These are phyloP conservation scores for Scleromitrula shiraiana DNA, from an alignment of 2,329 filamentous ascomycete species.

Conservation along the genomic window DNA sequence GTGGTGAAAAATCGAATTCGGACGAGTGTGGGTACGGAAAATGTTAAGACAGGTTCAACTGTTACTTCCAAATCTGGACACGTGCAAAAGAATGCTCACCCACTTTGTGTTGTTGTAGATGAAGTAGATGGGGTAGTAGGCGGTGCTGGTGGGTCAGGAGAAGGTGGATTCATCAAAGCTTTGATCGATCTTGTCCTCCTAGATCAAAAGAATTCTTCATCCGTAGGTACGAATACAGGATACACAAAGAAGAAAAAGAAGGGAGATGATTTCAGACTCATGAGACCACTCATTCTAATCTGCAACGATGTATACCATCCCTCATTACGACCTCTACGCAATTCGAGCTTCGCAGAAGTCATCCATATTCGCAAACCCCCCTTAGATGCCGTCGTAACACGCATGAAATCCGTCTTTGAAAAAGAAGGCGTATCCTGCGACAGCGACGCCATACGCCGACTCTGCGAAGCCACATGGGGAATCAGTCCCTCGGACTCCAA, in stretches of 20 bases:
- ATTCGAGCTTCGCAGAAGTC: conserved; percentile 77
- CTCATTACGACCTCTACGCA: conserved; percentile 76
- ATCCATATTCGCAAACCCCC: conserved; percentile 86
- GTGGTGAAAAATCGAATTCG: conserved; percentile 88
- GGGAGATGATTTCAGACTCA: conserved; percentile 76
- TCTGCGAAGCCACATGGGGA: conserved; percentile 79
- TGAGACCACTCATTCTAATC: conserved; percentile 84
- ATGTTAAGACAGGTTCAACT: conserved; percentile 64
- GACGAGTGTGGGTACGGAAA: conserved; percentile 89
- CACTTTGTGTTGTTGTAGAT: conserved; percentile 89
- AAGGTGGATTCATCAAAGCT: conserved; percentile 92
- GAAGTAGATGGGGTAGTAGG: conserved; percentile 92
- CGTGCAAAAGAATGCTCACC: conserved; percentile 66
- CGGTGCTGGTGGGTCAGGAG: conserved; percentile 67
- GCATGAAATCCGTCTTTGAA: conserved; percentile 77
- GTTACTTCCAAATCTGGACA: conserved; percentile 45
- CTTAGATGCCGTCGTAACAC: conserved; percentile 73
- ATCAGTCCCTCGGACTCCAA: conserved; percentile 65
- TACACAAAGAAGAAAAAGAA: conserved; percentile 49
- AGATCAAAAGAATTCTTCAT: conserved; percentile 69
- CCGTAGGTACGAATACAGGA: conserved; percentile 29
- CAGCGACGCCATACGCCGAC: conserved; percentile 74
- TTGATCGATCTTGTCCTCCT: conserved; percentile 81
- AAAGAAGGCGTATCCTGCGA: conserved; percentile 86
- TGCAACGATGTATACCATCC: conserved; percentile 97